phyloP scores from a whole-genome alignment of 352 stramenopile genomes.

The Pythium insidiosum region DNA sequence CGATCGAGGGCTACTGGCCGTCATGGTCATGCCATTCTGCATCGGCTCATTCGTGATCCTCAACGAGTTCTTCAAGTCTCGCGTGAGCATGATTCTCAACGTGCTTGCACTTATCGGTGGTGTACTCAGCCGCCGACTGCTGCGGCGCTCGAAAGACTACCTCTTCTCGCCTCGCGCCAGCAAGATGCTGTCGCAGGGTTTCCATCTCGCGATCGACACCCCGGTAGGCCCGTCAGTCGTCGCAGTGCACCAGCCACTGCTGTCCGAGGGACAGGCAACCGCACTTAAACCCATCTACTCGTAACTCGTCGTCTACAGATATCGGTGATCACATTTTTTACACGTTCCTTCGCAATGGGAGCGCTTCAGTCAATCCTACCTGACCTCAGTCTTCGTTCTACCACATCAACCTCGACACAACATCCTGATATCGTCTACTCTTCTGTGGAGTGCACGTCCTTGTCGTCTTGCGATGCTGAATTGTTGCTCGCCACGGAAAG shows the following conservation, averaged over 20 bases:
- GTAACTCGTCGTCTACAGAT: too few species aligned
- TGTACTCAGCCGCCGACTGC: slow-evolving; percentile 45
- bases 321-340: too few species aligned
- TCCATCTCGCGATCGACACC: slow-evolving; percentile 7
- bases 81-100: slow-evolving; percentile 43
- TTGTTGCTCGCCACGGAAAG: slow-evolving; percentile 4
- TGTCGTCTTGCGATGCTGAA: neutral
- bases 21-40: slow-evolving; percentile 42
- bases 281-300: too few species aligned
- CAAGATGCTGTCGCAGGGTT: slow-evolving; percentile 11
- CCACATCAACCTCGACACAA: too few species aligned
- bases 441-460: neutral
- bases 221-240: slow-evolving; percentile 1
- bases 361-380: too few species aligned
- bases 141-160: slow-evolving; percentile 18
- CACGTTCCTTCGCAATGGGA: too few species aligned
- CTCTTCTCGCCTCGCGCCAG: slow-evolving; percentile 11
- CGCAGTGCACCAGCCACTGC: slow-evolving; percentile 7
- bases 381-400: too few species aligned
- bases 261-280: too few species aligned
- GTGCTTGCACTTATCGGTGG: slow-evolving; percentile 35
- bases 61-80: slow-evolving; percentile 61
- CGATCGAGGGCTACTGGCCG: slow-evolving; percentile 31
- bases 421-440: slow-evolving; percentile 2
- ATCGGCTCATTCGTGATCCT: slow-evolving; percentile 56